These are phyloP conservation scores for Fusarium paranaense DNA, from an alignment of 2,329 filamentous ascomycete genomes.

Conservation along the genomic window DNA sequence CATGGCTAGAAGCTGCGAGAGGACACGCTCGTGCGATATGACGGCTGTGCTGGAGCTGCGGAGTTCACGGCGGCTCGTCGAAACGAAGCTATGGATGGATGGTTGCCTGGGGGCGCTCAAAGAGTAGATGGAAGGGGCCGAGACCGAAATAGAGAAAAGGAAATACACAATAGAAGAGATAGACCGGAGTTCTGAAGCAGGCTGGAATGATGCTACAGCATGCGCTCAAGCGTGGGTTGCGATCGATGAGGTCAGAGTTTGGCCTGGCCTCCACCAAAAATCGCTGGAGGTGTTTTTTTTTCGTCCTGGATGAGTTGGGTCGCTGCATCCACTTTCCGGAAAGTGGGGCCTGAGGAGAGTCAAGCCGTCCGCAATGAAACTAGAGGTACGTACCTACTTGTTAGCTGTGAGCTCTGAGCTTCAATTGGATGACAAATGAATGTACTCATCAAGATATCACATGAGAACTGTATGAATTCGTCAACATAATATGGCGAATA, in stretches of 20 bases:
- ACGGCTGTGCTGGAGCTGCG: background rate
- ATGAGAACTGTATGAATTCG: background rate
- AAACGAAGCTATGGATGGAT: background rate
- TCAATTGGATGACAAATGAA: background rate
- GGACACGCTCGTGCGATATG: background rate
- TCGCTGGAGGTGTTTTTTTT: constrained; percentile 11
- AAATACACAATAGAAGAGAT: background rate
- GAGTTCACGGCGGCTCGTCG: background rate
- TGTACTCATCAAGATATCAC: background rate
- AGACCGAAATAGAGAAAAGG: background rate
- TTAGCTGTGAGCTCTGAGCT: background rate
- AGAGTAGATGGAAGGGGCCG: background rate
- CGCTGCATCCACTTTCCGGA: constrained; percentile 24
- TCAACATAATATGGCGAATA: background rate
- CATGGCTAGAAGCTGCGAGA: constrained; percentile 52
- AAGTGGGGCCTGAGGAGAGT: constrained; percentile 1
- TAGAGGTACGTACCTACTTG: background rate
- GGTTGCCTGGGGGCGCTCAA: background rate
- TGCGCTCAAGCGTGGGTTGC: constrained; percentile 1
- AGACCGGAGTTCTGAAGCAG: background rate
- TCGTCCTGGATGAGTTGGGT: background rate
- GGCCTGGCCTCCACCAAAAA: background rate
- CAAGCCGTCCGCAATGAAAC: background rate
- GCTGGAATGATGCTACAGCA: background rate
- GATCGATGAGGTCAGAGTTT: constrained; percentile 36